Conservation (phyloP, 164 flowering plant genomes). For the Vitis rotundifolia region DNA sequence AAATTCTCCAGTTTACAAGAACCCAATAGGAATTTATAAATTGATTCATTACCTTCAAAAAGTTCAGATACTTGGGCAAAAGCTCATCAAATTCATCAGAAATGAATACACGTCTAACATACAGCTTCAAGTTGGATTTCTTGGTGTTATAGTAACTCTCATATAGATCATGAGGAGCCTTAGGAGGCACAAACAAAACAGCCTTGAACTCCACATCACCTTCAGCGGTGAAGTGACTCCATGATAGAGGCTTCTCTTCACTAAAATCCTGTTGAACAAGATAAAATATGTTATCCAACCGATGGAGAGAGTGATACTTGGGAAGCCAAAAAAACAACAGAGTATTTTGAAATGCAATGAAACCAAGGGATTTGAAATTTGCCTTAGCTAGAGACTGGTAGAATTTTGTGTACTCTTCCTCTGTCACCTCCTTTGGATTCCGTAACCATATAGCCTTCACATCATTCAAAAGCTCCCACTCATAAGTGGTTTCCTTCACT, state of each 20-base stretch:
- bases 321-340: not conserved
- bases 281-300: conserved; percentile 1
- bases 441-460: conserved; percentile 95
- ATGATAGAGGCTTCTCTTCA: conserved; percentile 84
- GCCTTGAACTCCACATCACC: conserved; percentile 99
- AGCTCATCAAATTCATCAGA: conserved; percentile 98
- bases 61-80: conserved; percentile 89
- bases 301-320: not conserved
- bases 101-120: conserved; percentile 92
- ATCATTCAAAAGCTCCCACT: conserved; percentile 96
- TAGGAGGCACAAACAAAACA: conserved; percentile 90
- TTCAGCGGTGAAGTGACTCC: conserved; percentile 96
- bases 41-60: conserved; percentile 57
- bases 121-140: conserved; percentile 88
- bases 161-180: conserved; percentile 95
- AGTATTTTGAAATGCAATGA: not conserved
- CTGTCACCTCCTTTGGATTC: conserved; percentile 93
- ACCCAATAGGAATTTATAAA: not conserved
- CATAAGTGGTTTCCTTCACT: conserved; percentile 79
- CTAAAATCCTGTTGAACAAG: conserved; percentile 66
- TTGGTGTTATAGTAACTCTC: conserved; percentile 88
- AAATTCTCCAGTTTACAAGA: not conserved
- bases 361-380: not conserved
- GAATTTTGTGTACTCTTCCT: conserved; percentile 92
- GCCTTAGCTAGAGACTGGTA: conserved; percentile 94